Evolutionary conservation across 345 rosid species (phyloP).

Genomic region (Atalantia buxifolia): DNA sequence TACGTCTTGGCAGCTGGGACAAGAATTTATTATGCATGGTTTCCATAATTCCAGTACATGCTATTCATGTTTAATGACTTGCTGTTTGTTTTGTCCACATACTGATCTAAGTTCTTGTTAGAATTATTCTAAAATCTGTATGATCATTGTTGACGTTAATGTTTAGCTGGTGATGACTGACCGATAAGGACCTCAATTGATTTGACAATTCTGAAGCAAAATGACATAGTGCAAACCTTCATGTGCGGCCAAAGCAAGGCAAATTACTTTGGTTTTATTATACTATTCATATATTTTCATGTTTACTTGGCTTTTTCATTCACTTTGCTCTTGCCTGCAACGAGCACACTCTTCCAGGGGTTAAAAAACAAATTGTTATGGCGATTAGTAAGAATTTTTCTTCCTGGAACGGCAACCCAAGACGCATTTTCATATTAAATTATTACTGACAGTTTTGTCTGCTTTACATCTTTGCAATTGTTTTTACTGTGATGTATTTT

Average conservation of each 20-base stretch:
- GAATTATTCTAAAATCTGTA: constrained; percentile 1
- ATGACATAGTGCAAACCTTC: not conserved
- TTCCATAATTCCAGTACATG: constrained; percentile 12
- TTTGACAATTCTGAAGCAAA: constrained; percentile 18
- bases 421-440: not conserved
- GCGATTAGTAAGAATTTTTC: not conserved
- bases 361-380: not conserved
- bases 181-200: not conserved
- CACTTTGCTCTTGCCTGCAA: not conserved
- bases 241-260: not conserved
- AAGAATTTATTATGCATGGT: not conserved
- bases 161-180: not conserved
- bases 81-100: not conserved
- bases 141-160: not conserved
- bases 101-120: not conserved
- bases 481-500: not conserved
- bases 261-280: not conserved
- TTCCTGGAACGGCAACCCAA: not conserved
- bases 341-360: not conserved
- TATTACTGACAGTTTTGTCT: not conserved
- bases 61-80: not conserved
- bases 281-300: too few species aligned
- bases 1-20: constrained; percentile 16
- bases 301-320: not conserved
- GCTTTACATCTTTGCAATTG: not conserved